A percentile compares a stretch with the other conserved stretches of the same genome.
These are phyloP conservation scores for Sutorius australiensis DNA, from an alignment of 768 basidiomycete species.

Conservation along the genomic window DNA sequence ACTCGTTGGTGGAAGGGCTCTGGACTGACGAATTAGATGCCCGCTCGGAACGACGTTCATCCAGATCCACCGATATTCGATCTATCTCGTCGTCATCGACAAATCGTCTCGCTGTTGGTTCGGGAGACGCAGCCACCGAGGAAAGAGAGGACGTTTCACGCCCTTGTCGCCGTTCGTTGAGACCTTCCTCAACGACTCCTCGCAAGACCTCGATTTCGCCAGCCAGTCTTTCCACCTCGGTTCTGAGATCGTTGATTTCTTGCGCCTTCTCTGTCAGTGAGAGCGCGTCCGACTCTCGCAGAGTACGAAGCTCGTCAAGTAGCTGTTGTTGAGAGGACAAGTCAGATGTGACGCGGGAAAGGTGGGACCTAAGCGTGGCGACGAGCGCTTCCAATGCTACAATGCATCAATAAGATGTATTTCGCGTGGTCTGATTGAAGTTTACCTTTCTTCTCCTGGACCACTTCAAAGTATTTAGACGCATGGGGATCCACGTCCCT, in stretches of 20 bases:
- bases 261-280: conserved; percentile 55
- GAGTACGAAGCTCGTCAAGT: conserved; percentile 57
- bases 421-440: neutral
- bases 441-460: conserved; percentile 86
- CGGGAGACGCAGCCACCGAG: conserved; percentile 4
- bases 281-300: conserved; percentile 60
- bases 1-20: conserved; percentile 10
- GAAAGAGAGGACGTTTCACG: conserved; percentile 37
- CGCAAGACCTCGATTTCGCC: conserved; percentile 86
- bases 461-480: conserved; percentile 66
- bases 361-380: conserved; percentile 64
- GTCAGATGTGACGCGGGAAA: conserved; percentile 74
- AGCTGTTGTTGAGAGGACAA: conserved; percentile 72
- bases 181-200: conserved; percentile 81
- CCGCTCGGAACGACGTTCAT: conserved; percentile 58
- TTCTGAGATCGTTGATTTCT: conserved; percentile 64
- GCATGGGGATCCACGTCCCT: conserved; percentile 38
- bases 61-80: conserved; percentile 62
- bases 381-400: conserved; percentile 82
- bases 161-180: conserved; percentile 63
- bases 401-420: conserved; percentile 11
- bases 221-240: conserved; percentile 77
- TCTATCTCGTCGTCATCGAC: conserved; percentile 57
- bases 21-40: conserved; percentile 29
- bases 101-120: conserved; percentile 33